Evolutionary conservation across 2,329 filamentous ascomycete genomes (phyloP).

Genomic region (Beauveria sp.): DNA sequence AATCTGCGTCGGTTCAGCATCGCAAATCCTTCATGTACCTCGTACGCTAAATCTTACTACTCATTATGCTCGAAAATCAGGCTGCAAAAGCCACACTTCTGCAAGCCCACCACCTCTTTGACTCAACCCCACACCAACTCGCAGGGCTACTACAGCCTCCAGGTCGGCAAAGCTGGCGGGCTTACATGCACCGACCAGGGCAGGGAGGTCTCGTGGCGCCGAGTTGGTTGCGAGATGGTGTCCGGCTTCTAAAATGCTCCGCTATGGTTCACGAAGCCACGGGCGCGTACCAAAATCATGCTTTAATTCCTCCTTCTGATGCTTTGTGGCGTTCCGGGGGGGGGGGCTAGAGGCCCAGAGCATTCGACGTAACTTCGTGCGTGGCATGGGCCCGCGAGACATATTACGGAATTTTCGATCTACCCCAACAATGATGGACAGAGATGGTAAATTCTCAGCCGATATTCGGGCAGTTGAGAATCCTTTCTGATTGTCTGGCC

Average conservation of each 20-base stretch:
- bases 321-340: background rate
- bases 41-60: background rate
- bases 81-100: background rate
- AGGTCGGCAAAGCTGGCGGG: background rate
- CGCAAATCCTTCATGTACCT: background rate
- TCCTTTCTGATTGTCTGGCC: too few species aligned
- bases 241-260: background rate
- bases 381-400: background rate
- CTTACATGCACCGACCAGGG: background rate
- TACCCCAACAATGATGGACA: too few species aligned
- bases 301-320: background rate
- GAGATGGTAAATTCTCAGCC: too few species aligned
- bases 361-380: conserved; percentile 2
- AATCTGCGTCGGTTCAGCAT: background rate
- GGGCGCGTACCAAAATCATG: background rate
- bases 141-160: background rate
- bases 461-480: too few species aligned
- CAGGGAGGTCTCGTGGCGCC: background rate
- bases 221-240: background rate
- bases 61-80: background rate
- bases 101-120: background rate
- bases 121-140: background rate
- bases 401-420: background rate
- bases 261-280: background rate
- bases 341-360: background rate